Conservation (phyloP, 352 stramenopile genomes). For the Thraustotheca clavata region DNA sequence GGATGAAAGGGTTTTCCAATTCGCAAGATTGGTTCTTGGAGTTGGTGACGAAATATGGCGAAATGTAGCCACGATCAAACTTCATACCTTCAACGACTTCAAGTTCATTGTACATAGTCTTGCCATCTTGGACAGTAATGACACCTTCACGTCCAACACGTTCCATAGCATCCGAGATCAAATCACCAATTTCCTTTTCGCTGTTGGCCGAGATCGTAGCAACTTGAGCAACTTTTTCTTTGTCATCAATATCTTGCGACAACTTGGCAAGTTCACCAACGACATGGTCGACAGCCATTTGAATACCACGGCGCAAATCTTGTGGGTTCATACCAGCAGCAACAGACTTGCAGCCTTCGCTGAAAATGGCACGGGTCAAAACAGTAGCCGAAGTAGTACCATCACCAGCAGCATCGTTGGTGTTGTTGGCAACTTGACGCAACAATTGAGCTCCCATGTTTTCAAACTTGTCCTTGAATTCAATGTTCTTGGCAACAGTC, state of each 20-base stretch:
- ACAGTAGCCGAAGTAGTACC: slow-evolving; percentile 99
- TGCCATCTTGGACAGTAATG: slow-evolving; percentile 98
- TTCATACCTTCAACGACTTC: slow-evolving; percentile 99
- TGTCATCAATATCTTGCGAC: slow-evolving; percentile 95
- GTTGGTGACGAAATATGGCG: slow-evolving; percentile 99
- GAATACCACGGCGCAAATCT: slow-evolving; percentile 96
- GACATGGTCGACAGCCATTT: slow-evolving; percentile 96
- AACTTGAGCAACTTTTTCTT: slow-evolving; percentile 99
- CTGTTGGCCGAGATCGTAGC: slow-evolving; percentile 99
- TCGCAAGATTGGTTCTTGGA: slow-evolving; percentile 98
- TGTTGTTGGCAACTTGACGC: slow-evolving; percentile 93
- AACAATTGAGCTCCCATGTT: slow-evolving; percentile 85
- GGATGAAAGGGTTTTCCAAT: slow-evolving; percentile 98
- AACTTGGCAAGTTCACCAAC: slow-evolving; percentile 93
- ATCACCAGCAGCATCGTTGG: slow-evolving; percentile 99
- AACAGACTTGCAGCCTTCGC: slow-evolving; percentile 98
- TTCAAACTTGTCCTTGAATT: slow-evolving; percentile 95
- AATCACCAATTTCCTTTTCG: slow-evolving; percentile 95
- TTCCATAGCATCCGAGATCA: slow-evolving; percentile 99
- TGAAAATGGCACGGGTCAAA: slow-evolving; percentile 98
- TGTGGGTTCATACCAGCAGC: slow-evolving; percentile 99
- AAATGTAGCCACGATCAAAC: slow-evolving; percentile 99
- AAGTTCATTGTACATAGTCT: slow-evolving; percentile 99
- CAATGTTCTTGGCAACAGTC: slow-evolving; percentile 95
- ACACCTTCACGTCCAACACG: slow-evolving; percentile 99